Evolutionary conservation across 768 basidiomycete species (phyloP).

Genomic region (Rhodotorula toruloides): DNA sequence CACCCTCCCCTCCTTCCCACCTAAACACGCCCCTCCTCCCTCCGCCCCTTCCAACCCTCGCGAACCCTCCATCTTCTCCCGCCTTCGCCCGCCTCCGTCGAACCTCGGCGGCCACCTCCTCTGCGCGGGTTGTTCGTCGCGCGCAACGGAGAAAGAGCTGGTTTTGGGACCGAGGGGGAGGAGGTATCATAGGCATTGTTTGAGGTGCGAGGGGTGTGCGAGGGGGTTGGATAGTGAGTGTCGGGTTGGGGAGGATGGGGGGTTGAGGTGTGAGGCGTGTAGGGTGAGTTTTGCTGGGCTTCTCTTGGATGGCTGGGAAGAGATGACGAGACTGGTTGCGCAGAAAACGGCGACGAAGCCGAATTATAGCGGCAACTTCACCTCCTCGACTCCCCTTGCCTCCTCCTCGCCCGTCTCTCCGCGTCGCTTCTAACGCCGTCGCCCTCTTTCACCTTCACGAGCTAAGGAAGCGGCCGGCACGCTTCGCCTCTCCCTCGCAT

Average conservation of each 20-base stretch:
- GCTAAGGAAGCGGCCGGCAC: background rate
- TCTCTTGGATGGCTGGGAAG: background rate
- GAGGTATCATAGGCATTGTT: slow-evolving; percentile 25
- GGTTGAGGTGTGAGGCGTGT: slow-evolving; percentile 31
- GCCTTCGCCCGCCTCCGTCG: slow-evolving; percentile 13
- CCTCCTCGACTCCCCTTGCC: too few species aligned
- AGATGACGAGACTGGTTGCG: background rate
- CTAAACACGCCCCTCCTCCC: background rate
- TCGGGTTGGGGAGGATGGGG: slow-evolving; percentile 12
- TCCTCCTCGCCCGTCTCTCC: too few species aligned
- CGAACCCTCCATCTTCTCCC: slow-evolving; percentile 17
- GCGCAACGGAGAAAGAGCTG: slow-evolving; percentile 32
- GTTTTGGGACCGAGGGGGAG: slow-evolving; percentile 8
- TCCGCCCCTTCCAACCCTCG: background rate
- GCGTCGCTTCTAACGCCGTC: too few species aligned
- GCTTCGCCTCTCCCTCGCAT: background rate
- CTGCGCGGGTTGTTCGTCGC: slow-evolving; percentile 23
- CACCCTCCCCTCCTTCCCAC: background rate
- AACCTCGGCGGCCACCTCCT: slow-evolving; percentile 29
- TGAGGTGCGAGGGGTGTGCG: slow-evolving; percentile 20
- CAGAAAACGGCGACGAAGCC: background rate
- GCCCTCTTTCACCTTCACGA: too few species aligned
- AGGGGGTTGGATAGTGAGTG: slow-evolving; percentile 25
- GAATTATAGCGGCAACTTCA: too few species aligned
- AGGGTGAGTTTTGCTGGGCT: slow-evolving; percentile 7